Evolutionary conservation across 2,329 filamentous ascomycete genomes (phyloP), one percentile per base, ranked within the genome.

Genomic region (Phyllosticta ampelicida): DNA sequence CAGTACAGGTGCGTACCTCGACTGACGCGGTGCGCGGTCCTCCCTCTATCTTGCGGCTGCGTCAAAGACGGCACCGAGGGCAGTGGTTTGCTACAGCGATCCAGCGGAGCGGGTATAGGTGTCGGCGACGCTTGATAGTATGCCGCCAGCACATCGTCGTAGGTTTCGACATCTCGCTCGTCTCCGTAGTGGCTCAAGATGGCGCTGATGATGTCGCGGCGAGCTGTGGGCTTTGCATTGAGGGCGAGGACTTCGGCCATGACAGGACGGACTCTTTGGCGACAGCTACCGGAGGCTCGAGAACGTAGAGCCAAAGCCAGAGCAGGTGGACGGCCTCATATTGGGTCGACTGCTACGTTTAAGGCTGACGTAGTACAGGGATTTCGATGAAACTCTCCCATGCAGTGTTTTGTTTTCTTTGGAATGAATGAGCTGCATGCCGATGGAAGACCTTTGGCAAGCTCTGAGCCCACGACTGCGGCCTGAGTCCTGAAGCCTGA

Each of bases 191-290:
- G 70, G 60, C 69, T 69, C 50, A 73, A 62, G 49, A 73, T 63
- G 57, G 68, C 67, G 65, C 69, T 72, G 62, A 73, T 64, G 26
- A 73, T 63, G 59, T 73, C 71, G 58, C 71, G 69, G 62, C 70
- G 67, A 36, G 64, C 65, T 19, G 68, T 61, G 20, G 69, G 67
- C 54, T 68, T 65, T 26, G 61, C 58, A 10, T 59, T 44, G 53
- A 59, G 57, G 28, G 18, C 28, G 48, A 16, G 51, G 28, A 26
- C 60, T 60, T 54, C 63, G 62, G 54, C 62, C 62, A 50, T 63
- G 63, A 48, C 65, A 68, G 28, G 50, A 53, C 26, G 13, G 30
- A 48, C 23, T 53, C 28, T 19, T 26, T 36, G 26, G 26, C 51
- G 48, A 44, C 18, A 21, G 51, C 51, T n/a, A 21, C 13, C 23